These are phyloP conservation scores for Funneliformis geosporum DNA, from an alignment of 192 early-diverging fungal species.

Conservation along the genomic window DNA sequence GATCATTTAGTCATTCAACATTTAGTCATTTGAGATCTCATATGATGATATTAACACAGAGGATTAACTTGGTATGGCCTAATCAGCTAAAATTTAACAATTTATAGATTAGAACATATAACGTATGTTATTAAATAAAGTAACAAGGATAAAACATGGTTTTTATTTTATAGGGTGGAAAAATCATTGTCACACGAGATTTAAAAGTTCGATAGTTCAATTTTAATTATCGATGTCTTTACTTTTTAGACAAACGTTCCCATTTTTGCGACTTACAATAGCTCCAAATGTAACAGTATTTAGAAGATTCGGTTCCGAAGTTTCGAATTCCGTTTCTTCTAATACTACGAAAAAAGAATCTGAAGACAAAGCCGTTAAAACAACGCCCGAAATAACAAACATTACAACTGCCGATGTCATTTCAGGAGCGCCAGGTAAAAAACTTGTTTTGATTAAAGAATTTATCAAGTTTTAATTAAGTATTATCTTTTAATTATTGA, in stretches of 20 bases:
- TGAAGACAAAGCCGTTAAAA: background rate
- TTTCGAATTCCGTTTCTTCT: background rate
- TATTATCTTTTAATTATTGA: background rate
- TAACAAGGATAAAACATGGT: too few species aligned
- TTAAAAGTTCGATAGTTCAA: too few species aligned
- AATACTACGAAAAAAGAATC: background rate
- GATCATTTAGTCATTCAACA: too few species aligned
- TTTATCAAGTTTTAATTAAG: background rate
- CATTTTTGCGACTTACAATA: background rate
- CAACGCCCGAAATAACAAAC: background rate
- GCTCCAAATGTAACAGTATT: background rate
- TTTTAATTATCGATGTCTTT: background rate
- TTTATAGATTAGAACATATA: too few species aligned
- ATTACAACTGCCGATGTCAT: conserved; percentile 9
- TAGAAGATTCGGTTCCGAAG: background rate
- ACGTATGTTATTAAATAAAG: too few species aligned
- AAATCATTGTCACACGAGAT: too few species aligned
- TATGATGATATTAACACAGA: too few species aligned
- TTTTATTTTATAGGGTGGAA: too few species aligned
- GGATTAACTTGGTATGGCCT: too few species aligned
- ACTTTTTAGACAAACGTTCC: background rate
- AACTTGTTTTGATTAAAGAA: background rate
- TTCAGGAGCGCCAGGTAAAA: conserved; percentile 21
- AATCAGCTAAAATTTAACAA: too few species aligned
- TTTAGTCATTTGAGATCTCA: too few species aligned